Conservation (phyloP, 2,329 filamentous ascomycete genomes). For the Catunica adiposa region DNA sequence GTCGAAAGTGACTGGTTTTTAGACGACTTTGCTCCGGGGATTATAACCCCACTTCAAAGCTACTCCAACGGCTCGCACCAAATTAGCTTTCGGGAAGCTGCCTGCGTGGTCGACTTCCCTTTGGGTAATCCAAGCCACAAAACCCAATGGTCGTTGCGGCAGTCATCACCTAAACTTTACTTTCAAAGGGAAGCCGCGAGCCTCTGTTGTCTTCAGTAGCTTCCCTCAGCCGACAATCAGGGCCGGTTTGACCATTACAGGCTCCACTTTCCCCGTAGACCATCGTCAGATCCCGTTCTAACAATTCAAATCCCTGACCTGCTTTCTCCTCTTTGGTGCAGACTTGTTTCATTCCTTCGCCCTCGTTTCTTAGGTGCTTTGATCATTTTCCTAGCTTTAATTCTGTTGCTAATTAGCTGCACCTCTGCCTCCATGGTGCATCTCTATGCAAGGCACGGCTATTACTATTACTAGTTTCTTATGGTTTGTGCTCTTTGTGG, state of each 20-base stretch:
- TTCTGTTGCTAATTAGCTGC: conserved; percentile 1
- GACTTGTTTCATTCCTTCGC: conserved; percentile 6
- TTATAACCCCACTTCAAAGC: too few relatives aligned
- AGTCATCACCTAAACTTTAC: too few relatives aligned
- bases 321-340: conserved; percentile 13
- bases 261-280: neutral
- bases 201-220: too few relatives aligned
- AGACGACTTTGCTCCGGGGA: too few relatives aligned
- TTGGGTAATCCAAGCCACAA: too few relatives aligned
- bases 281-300: neutral
- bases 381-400: neutral
- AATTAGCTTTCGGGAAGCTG: too few relatives aligned
- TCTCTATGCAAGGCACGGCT: neutral
- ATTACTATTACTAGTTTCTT: neutral
- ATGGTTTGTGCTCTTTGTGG: neutral
- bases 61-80: too few relatives aligned
- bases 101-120: too few relatives aligned
- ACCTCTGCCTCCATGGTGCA: neutral
- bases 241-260: neutral
- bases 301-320: conserved; percentile 8
- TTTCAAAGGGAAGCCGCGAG: too few relatives aligned
- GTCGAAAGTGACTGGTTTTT: too few relatives aligned
- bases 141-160: too few relatives aligned
- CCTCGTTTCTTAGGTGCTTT: conserved; percentile 7
- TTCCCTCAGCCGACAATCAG: neutral